Evolutionary conservation across 2,329 filamentous ascomycete genomes (phyloP), one percentile per base, ranked within the genome.

Genomic region (Westerdykella sp.): DNA sequence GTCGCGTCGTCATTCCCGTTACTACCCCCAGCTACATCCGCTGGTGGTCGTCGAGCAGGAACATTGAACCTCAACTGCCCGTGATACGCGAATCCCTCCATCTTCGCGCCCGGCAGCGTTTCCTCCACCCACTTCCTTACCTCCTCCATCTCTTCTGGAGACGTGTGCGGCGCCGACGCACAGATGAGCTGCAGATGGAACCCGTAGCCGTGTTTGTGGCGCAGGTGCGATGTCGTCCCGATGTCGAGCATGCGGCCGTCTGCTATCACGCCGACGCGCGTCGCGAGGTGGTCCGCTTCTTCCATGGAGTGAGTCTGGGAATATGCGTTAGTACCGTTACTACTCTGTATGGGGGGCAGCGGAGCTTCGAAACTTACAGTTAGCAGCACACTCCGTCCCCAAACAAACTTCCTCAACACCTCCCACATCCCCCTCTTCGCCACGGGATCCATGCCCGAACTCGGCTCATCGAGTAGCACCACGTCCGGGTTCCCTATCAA

Each of bases 401-500:
- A 76, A 0, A 83, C 80, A 2, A 88, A 81, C 0, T 79, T 75
- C 4, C 77, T 77, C 1, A 95, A 73, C 0, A 87, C 94, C 46
- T 80, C 80, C 89, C 89, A 95, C 85, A 95, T 93, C 53, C 90
- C 77, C 30, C 89, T 78, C 65, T 95, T 95, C 0, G 87, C 83
- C 0, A 86, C 86, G 0, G 89, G 87, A 57, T 95, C 89, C 69
- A 95, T 84, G 0, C 88, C 88, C 0, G 83, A 87, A 1, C 81
- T 86, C 0, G 89, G 89, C 63, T 95, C 89, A 56, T 95, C 89
- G 1, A 95, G 80, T 0, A 95, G 73, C 0, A 95, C 72, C 0
- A 95, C 88, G 0, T 83, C 80, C 0, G 89, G 90, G 55, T 95
- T 94, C 3, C 90, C 90, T 74, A 95, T 94, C 0, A 96, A 70